A percentile compares a stretch with the other conserved stretches of the same genome.
These are phyloP conservation scores for Musa schizocarpa DNA, from an alignment of 176 grass and related monocot species.

Conservation along the genomic window DNA sequence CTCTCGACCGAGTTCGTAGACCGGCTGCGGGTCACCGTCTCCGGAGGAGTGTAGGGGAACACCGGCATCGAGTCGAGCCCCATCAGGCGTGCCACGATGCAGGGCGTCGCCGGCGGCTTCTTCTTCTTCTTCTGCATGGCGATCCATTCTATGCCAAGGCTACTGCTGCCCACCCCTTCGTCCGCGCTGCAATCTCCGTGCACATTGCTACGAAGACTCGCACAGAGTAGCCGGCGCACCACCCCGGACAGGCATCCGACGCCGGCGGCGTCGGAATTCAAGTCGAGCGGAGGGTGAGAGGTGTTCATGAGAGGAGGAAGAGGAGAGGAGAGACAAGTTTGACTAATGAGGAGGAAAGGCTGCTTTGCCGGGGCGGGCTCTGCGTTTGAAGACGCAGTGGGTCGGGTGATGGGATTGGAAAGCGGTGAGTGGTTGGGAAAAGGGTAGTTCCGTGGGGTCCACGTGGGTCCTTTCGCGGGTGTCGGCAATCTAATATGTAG, in stretches of 20 bases:
- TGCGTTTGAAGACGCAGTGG: background rate
- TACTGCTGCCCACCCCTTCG: background rate
- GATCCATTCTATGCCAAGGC: background rate
- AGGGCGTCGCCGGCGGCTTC: constrained; percentile 27
- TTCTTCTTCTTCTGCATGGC: background rate
- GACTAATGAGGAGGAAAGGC: background rate
- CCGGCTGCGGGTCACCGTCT: constrained; percentile 27
- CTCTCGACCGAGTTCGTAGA: constrained; percentile 44
- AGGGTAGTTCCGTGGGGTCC: background rate
- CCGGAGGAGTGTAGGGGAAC: background rate
- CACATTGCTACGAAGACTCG: background rate
- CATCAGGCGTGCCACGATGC: constrained; percentile 87
- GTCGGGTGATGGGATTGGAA: background rate
- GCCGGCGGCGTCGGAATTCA: background rate
- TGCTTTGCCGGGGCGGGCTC: background rate
- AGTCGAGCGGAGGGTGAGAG: constrained; percentile 18
- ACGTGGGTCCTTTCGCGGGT: background rate
- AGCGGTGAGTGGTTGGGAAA: background rate
- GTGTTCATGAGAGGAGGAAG: constrained; percentile 25
- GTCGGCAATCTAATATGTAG: too few relatives aligned
- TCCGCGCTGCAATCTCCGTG: background rate
- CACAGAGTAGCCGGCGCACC: constrained; percentile 53
- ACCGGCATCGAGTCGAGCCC: constrained; percentile 70
- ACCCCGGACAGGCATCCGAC: constrained; percentile 33
- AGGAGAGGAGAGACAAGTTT: background rate